phyloP scores from a whole-genome alignment of 2,329 filamentous ascomycete genomes.

The Epichloe glyceriae region DNA sequence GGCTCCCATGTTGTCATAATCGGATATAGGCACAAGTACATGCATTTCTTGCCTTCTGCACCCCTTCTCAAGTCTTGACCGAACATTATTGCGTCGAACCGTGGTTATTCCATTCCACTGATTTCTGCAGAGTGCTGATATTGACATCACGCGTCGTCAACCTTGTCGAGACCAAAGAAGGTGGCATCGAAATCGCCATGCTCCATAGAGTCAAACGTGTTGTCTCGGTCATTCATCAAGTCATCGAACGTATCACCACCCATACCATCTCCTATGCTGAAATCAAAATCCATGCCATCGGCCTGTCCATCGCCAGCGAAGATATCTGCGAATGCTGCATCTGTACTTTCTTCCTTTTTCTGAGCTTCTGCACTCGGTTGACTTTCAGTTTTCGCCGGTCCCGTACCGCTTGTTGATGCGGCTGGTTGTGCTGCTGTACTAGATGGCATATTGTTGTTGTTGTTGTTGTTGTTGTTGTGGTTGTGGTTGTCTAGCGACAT shows the following conservation, averaged over 20 bases:
- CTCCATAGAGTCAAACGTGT: conserved; percentile 27
- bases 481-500: conserved; percentile 15
- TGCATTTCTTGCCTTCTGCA: no score
- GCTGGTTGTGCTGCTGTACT: conserved; percentile 10
- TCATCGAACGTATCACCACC: conserved; percentile 35
- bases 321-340: conserved; percentile 28
- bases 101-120: no score
- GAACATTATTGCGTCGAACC: no score
- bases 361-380: conserved; percentile 9
- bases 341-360: conserved; percentile 16
- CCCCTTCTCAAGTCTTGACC: no score
- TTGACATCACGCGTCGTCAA: conserved; percentile 9
- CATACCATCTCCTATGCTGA: conserved; percentile 17
- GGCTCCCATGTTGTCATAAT: not conserved
- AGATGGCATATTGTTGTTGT: conserved; percentile 17
- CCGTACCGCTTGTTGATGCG: conserved; percentile 6
- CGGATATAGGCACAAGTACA: no score
- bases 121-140: not conserved
- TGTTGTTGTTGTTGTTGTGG: no score
- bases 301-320: conserved; percentile 31
- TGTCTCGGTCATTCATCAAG: conserved; percentile 30
- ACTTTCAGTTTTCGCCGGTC: conserved; percentile 1
- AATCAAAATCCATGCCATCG: conserved; percentile 25
- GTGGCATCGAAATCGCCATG: conserved; percentile 34
- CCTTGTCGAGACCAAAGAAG: conserved; percentile 29